Conservation (phyloP, 2,329 filamentous ascomycete species). For the Neurospora crassa region DNA sequence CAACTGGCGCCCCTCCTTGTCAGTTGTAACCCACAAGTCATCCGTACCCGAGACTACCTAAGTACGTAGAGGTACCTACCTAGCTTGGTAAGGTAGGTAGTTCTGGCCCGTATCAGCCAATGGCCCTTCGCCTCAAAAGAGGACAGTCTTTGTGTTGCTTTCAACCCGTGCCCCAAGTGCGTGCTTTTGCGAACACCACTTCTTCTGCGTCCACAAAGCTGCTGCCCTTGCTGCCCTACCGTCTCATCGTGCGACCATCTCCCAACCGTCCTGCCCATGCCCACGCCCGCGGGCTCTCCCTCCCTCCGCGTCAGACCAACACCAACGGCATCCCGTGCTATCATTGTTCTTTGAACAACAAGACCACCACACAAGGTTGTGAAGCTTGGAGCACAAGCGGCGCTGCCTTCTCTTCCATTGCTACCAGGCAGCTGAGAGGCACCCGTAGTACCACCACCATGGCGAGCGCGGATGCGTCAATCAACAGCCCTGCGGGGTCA, state of each 20-base stretch:
- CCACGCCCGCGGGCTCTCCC: background rate
- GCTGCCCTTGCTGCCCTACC: background rate
- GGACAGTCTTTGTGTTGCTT: background rate
- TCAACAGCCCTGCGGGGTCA: background rate
- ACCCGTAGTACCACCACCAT: background rate
- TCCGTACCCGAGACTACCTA: background rate
- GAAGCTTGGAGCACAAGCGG: background rate
- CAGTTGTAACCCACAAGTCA: background rate
- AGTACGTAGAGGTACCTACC: no score
- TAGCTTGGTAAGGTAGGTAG: no score
- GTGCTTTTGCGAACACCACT: background rate
- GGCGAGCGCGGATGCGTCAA: background rate
- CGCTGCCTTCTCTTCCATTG: background rate
- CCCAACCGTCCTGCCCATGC: background rate
- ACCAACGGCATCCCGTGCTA: background rate
- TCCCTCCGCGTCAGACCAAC: background rate
- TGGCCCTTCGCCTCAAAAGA: background rate
- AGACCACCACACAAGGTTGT: background rate
- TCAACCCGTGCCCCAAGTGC: background rate
- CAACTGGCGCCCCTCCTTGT: background rate
- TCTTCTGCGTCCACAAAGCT: background rate
- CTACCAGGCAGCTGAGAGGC: background rate
- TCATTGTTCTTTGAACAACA: background rate
- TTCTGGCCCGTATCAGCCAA: background rate
- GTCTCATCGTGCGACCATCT: background rate